Conservation (phyloP, 208 protist species). For the Phytomonas sp. region DNA sequence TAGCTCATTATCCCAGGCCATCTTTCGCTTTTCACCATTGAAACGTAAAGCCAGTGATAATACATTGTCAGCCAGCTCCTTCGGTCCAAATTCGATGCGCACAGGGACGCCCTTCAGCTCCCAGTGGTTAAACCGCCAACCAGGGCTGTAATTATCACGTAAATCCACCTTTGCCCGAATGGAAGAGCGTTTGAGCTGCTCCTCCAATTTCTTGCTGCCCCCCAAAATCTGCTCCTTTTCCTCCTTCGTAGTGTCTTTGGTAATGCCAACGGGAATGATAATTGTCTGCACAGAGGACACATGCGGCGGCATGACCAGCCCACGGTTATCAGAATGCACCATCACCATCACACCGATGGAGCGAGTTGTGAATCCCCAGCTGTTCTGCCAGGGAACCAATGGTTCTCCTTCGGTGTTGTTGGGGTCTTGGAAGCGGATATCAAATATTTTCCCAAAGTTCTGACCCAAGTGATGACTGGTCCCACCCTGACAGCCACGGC, state of each 20-base stretch:
- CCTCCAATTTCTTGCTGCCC: constrained; percentile 43
- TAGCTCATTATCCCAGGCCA: constrained; percentile 53
- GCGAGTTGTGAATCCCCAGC: constrained; percentile 98
- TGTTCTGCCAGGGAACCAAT: constrained; percentile 96
- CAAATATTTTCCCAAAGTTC: constrained; percentile 98
- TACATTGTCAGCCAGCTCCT: constrained; percentile 85
- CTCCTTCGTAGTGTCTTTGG: constrained; percentile 60
- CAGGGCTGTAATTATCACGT: constrained; percentile 93
- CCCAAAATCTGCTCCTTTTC: constrained; percentile 41
- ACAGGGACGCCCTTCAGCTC: constrained; percentile 96
- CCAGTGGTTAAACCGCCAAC: constrained; percentile 98
- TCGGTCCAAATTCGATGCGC: constrained; percentile 96
- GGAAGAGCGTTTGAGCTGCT: constrained; percentile 52
- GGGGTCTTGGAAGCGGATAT: constrained; percentile 93
- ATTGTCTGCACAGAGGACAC: constrained; percentile 94
- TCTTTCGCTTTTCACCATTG: constrained; percentile 46
- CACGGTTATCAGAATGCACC: constrained; percentile 98
- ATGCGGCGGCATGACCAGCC: constrained; percentile 97
- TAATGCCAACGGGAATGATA: constrained; percentile 90
- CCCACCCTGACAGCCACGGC: constrained; percentile 94
- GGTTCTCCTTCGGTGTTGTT: constrained; percentile 75
- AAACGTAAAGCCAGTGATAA: constrained; percentile 57
- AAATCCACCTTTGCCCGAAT: constrained; percentile 89
- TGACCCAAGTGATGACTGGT: constrained; percentile 96
- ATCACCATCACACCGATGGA: constrained; percentile 97